Evolutionary conservation across 2,329 filamentous ascomycete species (phyloP), one percentile per base, ranked within the genome.

Genomic region (Colletotrichum tanaceti): DNA sequence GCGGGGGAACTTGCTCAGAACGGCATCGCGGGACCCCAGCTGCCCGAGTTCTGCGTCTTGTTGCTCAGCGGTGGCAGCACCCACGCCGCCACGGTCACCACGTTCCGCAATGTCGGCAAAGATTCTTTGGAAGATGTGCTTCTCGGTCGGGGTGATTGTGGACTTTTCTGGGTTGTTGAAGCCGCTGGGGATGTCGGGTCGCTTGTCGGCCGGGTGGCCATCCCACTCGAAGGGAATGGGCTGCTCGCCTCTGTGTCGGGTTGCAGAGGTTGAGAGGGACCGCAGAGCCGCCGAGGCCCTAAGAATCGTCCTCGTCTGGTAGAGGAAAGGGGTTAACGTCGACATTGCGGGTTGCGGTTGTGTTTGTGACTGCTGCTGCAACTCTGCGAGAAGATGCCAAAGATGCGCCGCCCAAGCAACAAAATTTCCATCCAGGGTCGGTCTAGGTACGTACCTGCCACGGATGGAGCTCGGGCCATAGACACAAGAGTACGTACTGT

Each of bases 221-320:
- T 83, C 80, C 71, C 80, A 80, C 65, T 86, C 85, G 70, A 89
- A 89, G 4, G 87, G 86, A 38, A 89, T 85, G 55, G 79, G 77
- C 28, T 68, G 64, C 35, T 59, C 46, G 58, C 35, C 57, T 18
- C 9, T 73, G 16, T 39, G 50, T 28, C 73, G 63, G 58, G 24
- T 18, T 41, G 63, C 52, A 14, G 57, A 68, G 2, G 67, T 63
- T 5, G 57, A 74, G 58, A 68, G 65, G 65, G 71, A 72, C 39
- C 58, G 70, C 38, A 58, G 63, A 41, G 72, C 73, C 50, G 68
- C 43, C 11, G 66, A 63, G 79, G 75, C 72, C 5, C 79, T 78
- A 66, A 82, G 79, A 39, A 91, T 84, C 0, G 91, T 93, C 68
- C 85, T 82, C 5, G 91, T 93, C 72, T 92, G 90, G 75, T 93